Base-by-base conservation (phyloP, 75 land plant genomes). In the Sequoiadendron giganteum region DNA sequence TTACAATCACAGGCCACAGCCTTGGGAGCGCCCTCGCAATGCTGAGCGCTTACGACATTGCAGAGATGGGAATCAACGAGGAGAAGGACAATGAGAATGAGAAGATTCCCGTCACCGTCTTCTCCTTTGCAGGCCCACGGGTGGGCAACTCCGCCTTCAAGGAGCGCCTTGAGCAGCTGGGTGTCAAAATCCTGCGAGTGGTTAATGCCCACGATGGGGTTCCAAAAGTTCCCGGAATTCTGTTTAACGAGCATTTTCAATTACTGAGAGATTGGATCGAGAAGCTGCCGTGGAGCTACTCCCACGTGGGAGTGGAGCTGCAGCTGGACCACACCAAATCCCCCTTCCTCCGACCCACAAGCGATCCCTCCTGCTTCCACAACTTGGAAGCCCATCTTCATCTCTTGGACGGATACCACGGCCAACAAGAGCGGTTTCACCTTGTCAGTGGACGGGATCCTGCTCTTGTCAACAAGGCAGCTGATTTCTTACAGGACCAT, bases 1-100 rank as follows among this genome's bases (percentile, higher is more conserved):
- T 49, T 0, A 92, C 91, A 1, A 32, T 92, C 48, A 93, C 92
- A 21, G 97, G 97, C 18, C 98, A 96, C 88, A 95, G 98, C 91
- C 78, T 97, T 36, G 97, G 99, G 5, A 90, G 92, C 43, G 95
- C 96, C 2, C 85, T 97, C 77, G 96, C 96, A 34, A 88, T 91
- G 42, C 52, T 95, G 42, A 92, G 92, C 76, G 97, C 96, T 0
- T 97, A 92, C 86, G 97, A 97, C 86, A 88, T 97, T 0, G 95
- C 91, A 7, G 92, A 94, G 52, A 90, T 89, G 43, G 92, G 93
- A 82, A 49, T 38, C 40, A 49, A 49, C 10, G 1, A 11, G 5
- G 90, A 36, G 38, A 36, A 88, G 43, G 10, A 42, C 1, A 42
- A 42, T 42, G 68, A 88, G 10, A 19, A 82, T 76, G 76, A 28